These are phyloP conservation scores for Claviceps humidiphila DNA, from an alignment of 2,329 filamentous ascomycete genomes.

Conservation along the genomic window DNA sequence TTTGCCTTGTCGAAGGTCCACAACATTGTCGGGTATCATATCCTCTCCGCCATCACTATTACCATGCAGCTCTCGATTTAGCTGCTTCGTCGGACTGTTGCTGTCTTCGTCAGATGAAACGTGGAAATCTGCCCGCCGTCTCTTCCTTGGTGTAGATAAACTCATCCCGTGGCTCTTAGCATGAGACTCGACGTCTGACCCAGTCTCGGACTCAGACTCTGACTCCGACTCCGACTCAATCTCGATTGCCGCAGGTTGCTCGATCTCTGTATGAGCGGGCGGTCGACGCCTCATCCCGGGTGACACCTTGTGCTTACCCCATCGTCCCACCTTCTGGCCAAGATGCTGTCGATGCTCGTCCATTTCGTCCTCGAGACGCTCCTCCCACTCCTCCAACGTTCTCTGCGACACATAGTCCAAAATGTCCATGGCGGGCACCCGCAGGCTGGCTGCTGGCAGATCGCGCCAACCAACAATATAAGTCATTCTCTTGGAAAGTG, in stretches of 20 bases:
- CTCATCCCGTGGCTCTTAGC: constrained; percentile 21
- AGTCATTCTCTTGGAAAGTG: constrained; percentile 30
- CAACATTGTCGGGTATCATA: background rate
- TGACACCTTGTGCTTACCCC: constrained; percentile 6
- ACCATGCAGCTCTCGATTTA: constrained; percentile 12
- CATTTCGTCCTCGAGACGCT: constrained; percentile 26
- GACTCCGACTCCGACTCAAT: constrained; percentile 6
- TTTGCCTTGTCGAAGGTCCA: background rate
- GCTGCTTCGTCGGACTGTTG: constrained; percentile 15
- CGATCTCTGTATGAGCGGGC: constrained; percentile 13
- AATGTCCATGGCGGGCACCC: constrained; percentile 33
- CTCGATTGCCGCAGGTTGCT: constrained; percentile 15
- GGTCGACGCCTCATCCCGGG: constrained; percentile 15
- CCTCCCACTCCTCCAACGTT: constrained; percentile 44
- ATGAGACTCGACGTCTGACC: constrained; percentile 4
- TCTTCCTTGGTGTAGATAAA: constrained; percentile 23
- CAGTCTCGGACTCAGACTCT: constrained; percentile 2
- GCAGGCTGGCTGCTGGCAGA: constrained; percentile 32
- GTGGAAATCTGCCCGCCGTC: constrained; percentile 17
- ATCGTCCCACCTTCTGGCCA: constrained; percentile 11
- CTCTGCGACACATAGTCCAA: constrained; percentile 46
- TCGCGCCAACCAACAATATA: constrained; percentile 45
- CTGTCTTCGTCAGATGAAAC: constrained; percentile 17
- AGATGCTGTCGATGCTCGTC: constrained; percentile 24
- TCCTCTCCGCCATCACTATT: constrained; percentile 2